Base-by-base conservation (phyloP, 352 stramenopile species). In the Phytophthora ramorum region DNA sequence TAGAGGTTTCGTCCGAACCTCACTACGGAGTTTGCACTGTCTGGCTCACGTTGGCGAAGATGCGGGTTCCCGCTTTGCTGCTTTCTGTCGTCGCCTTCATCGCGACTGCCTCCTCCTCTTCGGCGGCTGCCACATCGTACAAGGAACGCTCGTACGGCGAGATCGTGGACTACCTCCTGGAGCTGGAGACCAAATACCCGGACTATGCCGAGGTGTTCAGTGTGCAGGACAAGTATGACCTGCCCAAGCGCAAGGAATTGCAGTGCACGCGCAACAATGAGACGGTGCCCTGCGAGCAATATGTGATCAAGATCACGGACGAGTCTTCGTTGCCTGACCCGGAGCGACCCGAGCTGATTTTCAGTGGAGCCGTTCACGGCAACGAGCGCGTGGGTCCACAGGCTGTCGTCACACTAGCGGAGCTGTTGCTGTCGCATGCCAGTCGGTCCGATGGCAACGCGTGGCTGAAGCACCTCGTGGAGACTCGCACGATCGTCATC, bases 361-460 rank as follows among this genome's bases (percentile, higher is more conserved):
- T 98, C 58, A 98, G 86, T 44, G 97, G 97, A 12, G 85, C 87
- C 20, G 80, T 99, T 1, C 96, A 99, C 70, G 97, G 97, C 7
- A 89, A 99, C 66, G 95, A 99, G 71, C 84, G 93, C 6, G 92
- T 99, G 2, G 93, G 93, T 16, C 95, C 96, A 5, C 88, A 93
- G 24, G 73, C 84, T 0, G 78, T 95, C 17, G 76, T 98, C 19
- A 81, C 95, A 38, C 77, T 96, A 14, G 76, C 78, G 1, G 63
- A 81, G 68, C 59, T 87, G 13, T 63, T 98, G 7, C 70, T 89
- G 9, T 78, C 86, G 14, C 82, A 93, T 61, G 75, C 76, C 16
- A 52, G 40, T 37, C 63, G 73, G 20, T 2, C 45, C 2, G 81
- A 91, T 56, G 73, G 82, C 14, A 79, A 79, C 38, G 37, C 72